Conservation (phyloP, 1,139 yeast genomes). For the Hemisphaericaspora xylanilytica region DNA sequence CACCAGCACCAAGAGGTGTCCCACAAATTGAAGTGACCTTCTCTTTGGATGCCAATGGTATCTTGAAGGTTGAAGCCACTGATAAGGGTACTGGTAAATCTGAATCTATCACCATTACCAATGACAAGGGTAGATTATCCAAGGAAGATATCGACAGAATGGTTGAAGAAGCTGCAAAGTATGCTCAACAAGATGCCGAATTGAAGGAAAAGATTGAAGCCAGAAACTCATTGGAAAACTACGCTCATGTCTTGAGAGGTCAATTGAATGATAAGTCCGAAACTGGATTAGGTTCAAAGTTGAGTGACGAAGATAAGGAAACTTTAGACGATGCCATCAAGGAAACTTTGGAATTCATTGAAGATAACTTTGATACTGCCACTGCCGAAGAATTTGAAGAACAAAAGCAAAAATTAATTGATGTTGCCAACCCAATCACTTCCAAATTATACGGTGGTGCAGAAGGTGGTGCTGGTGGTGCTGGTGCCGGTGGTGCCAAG, state of each 20-base stretch:
- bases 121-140: conserved; percentile 95
- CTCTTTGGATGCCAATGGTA: conserved; percentile 49
- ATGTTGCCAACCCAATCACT: conserved; percentile 89
- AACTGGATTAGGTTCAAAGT: conserved; percentile 67
- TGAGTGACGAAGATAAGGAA: conserved; percentile 91
- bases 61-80: conserved; percentile 45
- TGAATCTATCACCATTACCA: conserved; percentile 89
- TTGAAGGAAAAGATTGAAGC: conserved; percentile 76
- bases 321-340: conserved; percentile 82
- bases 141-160: conserved; percentile 90
- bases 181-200: conserved; percentile 83
- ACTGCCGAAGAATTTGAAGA: conserved; percentile 92
- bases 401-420: conserved; percentile 82
- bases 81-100: conserved; percentile 64
- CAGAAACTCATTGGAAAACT: conserved; percentile 49
- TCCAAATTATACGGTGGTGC: conserved; percentile 80
- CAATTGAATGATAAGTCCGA: conserved; percentile 65
- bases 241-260: conserved; percentile 43
- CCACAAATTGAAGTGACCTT: conserved; percentile 50
- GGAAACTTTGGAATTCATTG: conserved; percentile 86
- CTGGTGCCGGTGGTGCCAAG: conserved; percentile 32
- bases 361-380: conserved; percentile 84
- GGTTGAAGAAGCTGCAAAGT: conserved; percentile 93
- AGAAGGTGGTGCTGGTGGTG: conserved; percentile 43
- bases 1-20: conserved; percentile 51